Evolutionary conservation across 257 asterid species (phyloP), one percentile per base, ranked within the genome.

Genomic region (Solanum sejunctum): DNA sequence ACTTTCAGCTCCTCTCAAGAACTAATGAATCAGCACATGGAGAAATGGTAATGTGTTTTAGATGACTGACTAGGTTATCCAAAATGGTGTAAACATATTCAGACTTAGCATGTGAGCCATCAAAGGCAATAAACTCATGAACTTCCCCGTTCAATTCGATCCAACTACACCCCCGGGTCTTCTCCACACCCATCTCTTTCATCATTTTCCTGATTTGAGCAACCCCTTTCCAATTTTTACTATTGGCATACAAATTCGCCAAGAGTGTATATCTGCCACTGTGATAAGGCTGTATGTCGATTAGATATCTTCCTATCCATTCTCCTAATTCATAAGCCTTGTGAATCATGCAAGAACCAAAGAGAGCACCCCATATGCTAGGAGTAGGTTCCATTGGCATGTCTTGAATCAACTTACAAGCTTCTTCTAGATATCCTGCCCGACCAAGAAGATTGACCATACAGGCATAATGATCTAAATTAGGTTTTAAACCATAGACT

Each of bases 361-460:
- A 84, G 72, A 93, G 85, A n/a, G 93, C 92, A 67, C 93, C 91
- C 93, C 93, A 89, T 18, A 89, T 32, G 21, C 87, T 86, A 3
- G 70, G 90, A 81, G 86, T 86, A 10, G 93, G 90, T 87, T 84
- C 89, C 88, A 89, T 41, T 10, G 88, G 89, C 93, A 92, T 90
- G 32, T 61, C 83, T 61, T 66, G 84, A 7, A 93, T 88, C 89
- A 91, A 49, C 86, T 84, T 83, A 10, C 86, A 84, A 1, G 94
- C 93, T 61, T 91, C 93, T n/a, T 41, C 70, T 60, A 93, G 47
- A 12, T 70, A n/a, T 75, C 96, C 94, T 3, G 92, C 92, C 78
- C 94, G 89, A 6, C 94, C 92, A 16, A 93, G 85, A 11, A 93
- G 92, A 87, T 90, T 92, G 32, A 91, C 92, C 92, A 93, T 90